Evolutionary conservation across 2,329 filamentous ascomycete species (phyloP), one percentile per base, ranked within the genome.

Genomic region (Harringtonia lauricola): DNA sequence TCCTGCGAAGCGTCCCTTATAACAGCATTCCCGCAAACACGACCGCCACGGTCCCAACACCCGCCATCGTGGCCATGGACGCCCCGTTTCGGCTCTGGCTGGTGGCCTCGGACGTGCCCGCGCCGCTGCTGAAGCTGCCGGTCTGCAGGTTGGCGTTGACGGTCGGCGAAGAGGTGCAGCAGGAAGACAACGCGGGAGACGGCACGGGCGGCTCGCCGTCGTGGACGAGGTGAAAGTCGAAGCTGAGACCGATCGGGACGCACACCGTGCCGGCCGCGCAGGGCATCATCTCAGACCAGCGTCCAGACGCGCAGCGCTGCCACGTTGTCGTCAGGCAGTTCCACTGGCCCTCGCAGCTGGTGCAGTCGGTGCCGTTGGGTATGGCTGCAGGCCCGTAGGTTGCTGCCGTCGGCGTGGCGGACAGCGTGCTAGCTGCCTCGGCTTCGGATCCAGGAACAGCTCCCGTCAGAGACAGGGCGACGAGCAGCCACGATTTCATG

Each of bases 301-400:
- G 53, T 2, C 70, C 70, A 10, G 59, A 55, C 3, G 66, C 68
- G 51, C 71, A 75, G 24, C 71, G 64, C 56, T 75, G 71, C 59
- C 67, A 75, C 29, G 59, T 61, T 18, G 50, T 57, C 1, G 59
- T 62, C 59, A 74, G 66, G 59, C 72, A 75, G 56, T 74, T 71
- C 71, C 71, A 75, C 48, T 66, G 64, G n/a, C 71, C 71, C 46
- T 75, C 70, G 13, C 58, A 52, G 10, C 53, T 56, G 12, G 57
- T 55, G 55, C 71, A 74, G 5, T 55, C 50, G 2, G 64, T 57
- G 18, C 67, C 67, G 4, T 52, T 33, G 9, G 46, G 4, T 24
- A 46, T 39, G 36, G 42, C 21, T 28, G 39, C 17, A 19, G 17
- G 4, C 18, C 14, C 8, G 15, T 22, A 3, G 34, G 14, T 15